phyloP scores from a whole-genome alignment of 495 filamentous ascomycete genomes.

The Penicillium lividum region DNA sequence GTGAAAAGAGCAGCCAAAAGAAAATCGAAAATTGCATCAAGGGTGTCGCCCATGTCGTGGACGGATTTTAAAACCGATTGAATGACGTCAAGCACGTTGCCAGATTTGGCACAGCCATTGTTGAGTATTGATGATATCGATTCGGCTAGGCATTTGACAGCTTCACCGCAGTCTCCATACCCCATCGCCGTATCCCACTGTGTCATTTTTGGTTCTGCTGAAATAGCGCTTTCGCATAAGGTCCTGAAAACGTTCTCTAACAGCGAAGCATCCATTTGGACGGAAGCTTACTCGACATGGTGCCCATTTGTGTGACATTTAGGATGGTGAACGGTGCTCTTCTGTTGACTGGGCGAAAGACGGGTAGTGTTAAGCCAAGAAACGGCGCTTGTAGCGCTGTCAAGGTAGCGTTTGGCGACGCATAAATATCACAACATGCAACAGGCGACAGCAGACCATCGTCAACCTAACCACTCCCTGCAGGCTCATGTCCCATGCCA shows the following conservation, averaged over 20 bases:
- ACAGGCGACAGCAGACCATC: slow-evolving; percentile 9
- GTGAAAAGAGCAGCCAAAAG: slow-evolving; percentile 7
- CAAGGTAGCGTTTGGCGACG: slow-evolving; percentile 8
- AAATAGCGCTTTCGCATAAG: slow-evolving; percentile 1
- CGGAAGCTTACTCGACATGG: background rate
- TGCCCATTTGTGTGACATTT: background rate
- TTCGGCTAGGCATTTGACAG: slow-evolving; percentile 7
- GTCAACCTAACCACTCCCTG: slow-evolving; percentile 13
- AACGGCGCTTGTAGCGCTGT: slow-evolving; percentile 7
- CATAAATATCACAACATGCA: slow-evolving; percentile 13
- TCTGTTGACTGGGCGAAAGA: slow-evolving; percentile 1
- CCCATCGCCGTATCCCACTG: slow-evolving; percentile 14
- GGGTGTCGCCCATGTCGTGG: slow-evolving; percentile 13
- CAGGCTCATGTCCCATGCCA: slow-evolving; percentile 11
- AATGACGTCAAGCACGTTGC: slow-evolving; percentile 8
- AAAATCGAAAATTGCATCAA: slow-evolving; percentile 7
- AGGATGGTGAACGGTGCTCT: background rate
- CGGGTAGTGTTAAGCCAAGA: slow-evolving; percentile 11
- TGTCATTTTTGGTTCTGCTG: slow-evolving; percentile 10
- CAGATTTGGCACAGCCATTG: slow-evolving; percentile 2
- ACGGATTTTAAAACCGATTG: slow-evolving; percentile 3
- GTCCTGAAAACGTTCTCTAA: background rate
- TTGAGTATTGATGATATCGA: background rate
- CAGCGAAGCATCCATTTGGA: background rate
- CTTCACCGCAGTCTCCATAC: slow-evolving; percentile 14